Base-by-base conservation (phyloP, 169 alveolate genomes). In the Cardiosporidium cionae region DNA sequence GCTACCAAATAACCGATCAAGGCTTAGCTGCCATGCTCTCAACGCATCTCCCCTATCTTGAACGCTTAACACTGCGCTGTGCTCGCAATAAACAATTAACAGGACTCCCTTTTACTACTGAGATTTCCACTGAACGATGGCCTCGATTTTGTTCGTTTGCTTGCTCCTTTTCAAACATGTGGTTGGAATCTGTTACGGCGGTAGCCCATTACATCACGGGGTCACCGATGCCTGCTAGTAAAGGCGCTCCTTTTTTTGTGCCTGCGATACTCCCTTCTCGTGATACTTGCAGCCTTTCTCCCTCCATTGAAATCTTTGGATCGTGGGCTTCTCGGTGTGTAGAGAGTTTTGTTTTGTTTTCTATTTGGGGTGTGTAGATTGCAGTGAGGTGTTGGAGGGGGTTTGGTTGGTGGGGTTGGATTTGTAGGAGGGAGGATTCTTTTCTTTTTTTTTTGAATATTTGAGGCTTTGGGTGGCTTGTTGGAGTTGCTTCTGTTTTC, bases 1-100 rank as follows among this genome's bases (percentile, higher is more conserved):
- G 95, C 84, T 84, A 87, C 74, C 87, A 87, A 36, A 65, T 90
- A 52, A 88, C 94, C 2, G 94, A 90, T 68, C 86, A 88, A 70
- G 91, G 90, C 0, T 84, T 90, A 35, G 91, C 86, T 52, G 90
- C 91, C 23, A 72, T 90, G 87, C 90, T 89, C 22, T 85, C 89
- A 35, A 87, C 94, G 1, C 81, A 86, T 32, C 79, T 90, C 54
- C 95, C 95, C 7, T 74, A 82, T 34, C 83, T 90, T 31, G 89
- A 87, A 67, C 84, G 81, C 44, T 83, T 90, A 35, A 85, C 93
- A 68, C 72, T 90, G 33, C 83, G 86, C 33, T 86, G 95, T 72
- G 90, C 89, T 52, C 69, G 95, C 25, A 87, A 87, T 67, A 85
- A 89, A 76, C 80, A 87, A 52, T 29, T 90, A 25, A 85, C 93